Evolutionary conservation across 192 early-diverging fungal species (phyloP).

Genomic region (Rhizoclosmatium sp.): DNA sequence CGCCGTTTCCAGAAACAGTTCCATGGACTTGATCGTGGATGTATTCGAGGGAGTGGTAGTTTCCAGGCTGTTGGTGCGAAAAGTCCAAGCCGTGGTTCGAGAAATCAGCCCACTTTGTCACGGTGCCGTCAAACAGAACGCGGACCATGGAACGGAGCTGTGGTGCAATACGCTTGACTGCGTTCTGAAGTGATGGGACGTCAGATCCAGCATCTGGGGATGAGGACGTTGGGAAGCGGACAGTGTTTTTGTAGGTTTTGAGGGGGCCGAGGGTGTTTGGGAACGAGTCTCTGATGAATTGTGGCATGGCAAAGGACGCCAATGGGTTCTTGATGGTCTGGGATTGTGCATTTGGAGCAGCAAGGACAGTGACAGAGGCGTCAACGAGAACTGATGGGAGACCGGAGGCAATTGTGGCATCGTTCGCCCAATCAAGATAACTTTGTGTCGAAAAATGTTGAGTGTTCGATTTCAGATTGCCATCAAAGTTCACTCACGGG

Average conservation of each 20-base stretch:
- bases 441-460: neutral
- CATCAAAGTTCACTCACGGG: constrained; percentile 9
- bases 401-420: neutral
- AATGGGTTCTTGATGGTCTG: constrained; percentile 9
- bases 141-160: constrained; percentile 28
- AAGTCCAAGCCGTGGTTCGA: constrained; percentile 20
- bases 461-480: neutral
- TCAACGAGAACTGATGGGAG: neutral
- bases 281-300: neutral
- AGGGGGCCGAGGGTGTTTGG: constrained; percentile 15
- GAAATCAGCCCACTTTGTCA: constrained; percentile 21
- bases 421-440: constrained; percentile 12
- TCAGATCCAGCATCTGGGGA: constrained; percentile 5
- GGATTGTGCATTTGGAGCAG: constrained; percentile 6
- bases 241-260: constrained; percentile 18
- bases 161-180: neutral
- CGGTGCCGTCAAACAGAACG: constrained; percentile 25
- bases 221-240: constrained; percentile 7
- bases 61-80: constrained; percentile 7
- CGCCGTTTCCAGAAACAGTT: constrained; percentile 8
- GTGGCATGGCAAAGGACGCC: constrained; percentile 10
- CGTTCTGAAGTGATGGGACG: neutral
- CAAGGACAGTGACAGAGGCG: constrained; percentile 4
- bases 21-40: constrained; percentile 30
- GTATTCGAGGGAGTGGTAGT: constrained; percentile 28